Evolutionary conservation across 2,329 filamentous ascomycete genomes (phyloP).

Genomic region (Zarea fungicola): DNA sequence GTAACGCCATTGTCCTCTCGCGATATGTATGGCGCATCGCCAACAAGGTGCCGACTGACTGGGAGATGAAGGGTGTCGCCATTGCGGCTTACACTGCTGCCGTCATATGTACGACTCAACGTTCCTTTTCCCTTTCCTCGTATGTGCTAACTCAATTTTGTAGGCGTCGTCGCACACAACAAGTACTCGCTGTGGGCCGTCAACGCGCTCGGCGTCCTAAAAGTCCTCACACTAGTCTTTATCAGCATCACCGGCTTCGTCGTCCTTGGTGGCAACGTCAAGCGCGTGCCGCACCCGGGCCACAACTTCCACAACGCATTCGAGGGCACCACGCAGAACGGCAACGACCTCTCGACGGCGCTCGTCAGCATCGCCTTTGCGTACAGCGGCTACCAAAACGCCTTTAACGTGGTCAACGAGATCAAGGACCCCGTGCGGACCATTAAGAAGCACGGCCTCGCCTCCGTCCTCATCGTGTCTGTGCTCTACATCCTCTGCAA

Average conservation of each 20-base stretch:
- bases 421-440: conserved; percentile 55
- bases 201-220: conserved; percentile 54
- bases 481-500: conserved; percentile 55
- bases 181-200: conserved; percentile 50
- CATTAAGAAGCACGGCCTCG: conserved; percentile 43
- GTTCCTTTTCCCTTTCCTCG: neutral
- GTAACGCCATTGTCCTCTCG: conserved; percentile 60
- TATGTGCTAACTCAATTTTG: neutral
- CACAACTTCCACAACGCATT: conserved; percentile 34
- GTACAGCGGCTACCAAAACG: conserved; percentile 53
- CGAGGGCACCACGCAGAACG: conserved; percentile 28
- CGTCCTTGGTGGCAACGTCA: conserved; percentile 42
- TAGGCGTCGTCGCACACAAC: conserved; percentile 46
- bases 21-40: conserved; percentile 57
- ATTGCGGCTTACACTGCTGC: conserved; percentile 58
- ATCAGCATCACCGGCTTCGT: conserved; percentile 57
- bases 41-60: conserved; percentile 45
- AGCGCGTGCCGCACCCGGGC: conserved; percentile 26
- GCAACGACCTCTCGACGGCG: conserved; percentile 38
- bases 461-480: conserved; percentile 47
- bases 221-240: conserved; percentile 58
- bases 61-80: conserved; percentile 63
- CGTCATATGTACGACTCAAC: conserved; percentile 40
- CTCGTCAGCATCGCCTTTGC: conserved; percentile 56
- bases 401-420: conserved; percentile 59